Conservation (phyloP, 164 flowering plant genomes). For the Magnolia kwangsiensis region DNA sequence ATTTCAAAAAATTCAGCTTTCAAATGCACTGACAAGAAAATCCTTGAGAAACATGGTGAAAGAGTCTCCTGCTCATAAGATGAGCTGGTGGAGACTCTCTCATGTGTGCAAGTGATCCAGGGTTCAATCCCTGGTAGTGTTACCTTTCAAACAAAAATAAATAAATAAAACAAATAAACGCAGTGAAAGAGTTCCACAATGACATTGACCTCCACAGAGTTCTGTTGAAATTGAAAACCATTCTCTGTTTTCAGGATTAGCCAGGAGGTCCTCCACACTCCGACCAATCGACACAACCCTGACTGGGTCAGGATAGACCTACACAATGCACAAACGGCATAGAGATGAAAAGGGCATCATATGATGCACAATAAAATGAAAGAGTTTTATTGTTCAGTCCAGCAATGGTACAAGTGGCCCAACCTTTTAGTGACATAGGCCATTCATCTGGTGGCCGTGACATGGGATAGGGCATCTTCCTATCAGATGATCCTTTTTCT, state of each 20-base stretch:
- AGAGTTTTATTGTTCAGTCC: no score
- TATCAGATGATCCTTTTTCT: no score
- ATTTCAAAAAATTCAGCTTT: constrained; percentile 9
- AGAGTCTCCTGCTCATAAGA: not conserved
- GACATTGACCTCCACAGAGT: constrained; percentile 82
- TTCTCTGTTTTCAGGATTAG: constrained; percentile 71
- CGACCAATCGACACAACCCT: constrained; percentile 89
- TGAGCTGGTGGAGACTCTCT: no score
- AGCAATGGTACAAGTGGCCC: no score
- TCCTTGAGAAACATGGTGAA: not conserved
- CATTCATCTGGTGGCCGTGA: no score
- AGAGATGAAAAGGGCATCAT: not conserved
- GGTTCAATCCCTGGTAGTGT: no score
- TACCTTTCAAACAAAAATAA: no score
- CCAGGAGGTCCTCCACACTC: constrained; percentile 79
- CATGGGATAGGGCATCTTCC: no score
- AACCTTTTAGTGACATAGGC: no score
- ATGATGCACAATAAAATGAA: no score
- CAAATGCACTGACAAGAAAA: constrained; percentile 1
- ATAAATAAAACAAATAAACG: no score
- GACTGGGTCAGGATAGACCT: constrained; percentile 99
- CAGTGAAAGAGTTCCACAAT: not conserved
- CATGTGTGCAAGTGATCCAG: no score
- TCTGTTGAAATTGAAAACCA: constrained; percentile 84
- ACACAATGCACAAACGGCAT: not conserved